Percentiles rank a stretch among this genome's conserved stretches.
phyloP scores from a whole-genome alignment of 1,284 basidiomycete genomes.

The Pseudozyma tsukubaensis region DNA sequence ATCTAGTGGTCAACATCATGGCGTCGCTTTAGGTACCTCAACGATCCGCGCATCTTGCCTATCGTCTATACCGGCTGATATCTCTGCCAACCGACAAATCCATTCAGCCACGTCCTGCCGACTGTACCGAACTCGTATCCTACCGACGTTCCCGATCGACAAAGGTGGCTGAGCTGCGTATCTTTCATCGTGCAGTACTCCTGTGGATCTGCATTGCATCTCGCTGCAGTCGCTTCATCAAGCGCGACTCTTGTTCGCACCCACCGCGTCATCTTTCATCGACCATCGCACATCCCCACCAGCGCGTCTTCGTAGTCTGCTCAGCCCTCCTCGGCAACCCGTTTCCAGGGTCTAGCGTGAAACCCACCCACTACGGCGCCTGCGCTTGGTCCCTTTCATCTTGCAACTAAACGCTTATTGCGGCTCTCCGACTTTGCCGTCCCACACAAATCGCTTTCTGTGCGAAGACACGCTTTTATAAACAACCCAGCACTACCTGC shows the following conservation, averaged over 20 bases:
- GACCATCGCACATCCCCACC: too few relatives aligned
- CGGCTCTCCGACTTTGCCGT: slow-evolving; percentile 3
- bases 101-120: too few relatives aligned
- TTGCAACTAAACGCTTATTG: slow-evolving; percentile 3
- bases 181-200: too few relatives aligned
- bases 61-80: too few relatives aligned
- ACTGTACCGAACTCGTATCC: too few relatives aligned
- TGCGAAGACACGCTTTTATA: slow-evolving; percentile 4
- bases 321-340: neutral
- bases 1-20: too few relatives aligned
- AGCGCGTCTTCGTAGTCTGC: neutral
- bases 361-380: slow-evolving; percentile 1
- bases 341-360: neutral
- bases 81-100: too few relatives aligned
- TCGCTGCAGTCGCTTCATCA: neutral
- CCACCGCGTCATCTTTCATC: too few relatives aligned
- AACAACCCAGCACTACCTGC: slow-evolving; percentile 1
- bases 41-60: too few relatives aligned
- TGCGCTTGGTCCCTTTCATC: slow-evolving; percentile 14
- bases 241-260: neutral
- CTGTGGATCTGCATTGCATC: neutral
- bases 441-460: slow-evolving; percentile 7
- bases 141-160: too few relatives aligned
- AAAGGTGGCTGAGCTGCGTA: too few relatives aligned
- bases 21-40: too few relatives aligned